These are phyloP conservation scores for Hibiscus syriacus DNA, from an alignment of 345 rosid species.

Conservation along the genomic window DNA sequence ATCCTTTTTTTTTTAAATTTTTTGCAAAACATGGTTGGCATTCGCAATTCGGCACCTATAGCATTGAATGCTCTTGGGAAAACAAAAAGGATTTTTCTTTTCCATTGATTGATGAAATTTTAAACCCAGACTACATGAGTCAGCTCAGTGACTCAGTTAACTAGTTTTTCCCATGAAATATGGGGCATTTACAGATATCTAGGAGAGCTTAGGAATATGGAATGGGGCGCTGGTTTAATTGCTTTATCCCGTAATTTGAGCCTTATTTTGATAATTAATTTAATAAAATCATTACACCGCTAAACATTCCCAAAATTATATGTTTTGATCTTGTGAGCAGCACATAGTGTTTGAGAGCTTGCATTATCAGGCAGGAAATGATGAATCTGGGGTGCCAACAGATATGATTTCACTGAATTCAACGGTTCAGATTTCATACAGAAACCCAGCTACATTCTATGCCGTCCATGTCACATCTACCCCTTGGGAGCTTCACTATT, in stretches of 20 bases:
- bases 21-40: not conserved
- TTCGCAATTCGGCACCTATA: not conserved
- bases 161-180: not conserved
- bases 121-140: not conserved
- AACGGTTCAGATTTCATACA: slow-evolving; percentile 77
- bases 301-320: slow-evolving; percentile 6
- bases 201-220: slow-evolving; percentile 2
- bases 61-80: not conserved
- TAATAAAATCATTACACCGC: not conserved
- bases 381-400: slow-evolving; percentile 75
- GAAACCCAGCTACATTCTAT: slow-evolving; percentile 75
- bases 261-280: not conserved
- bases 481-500: slow-evolving; percentile 64
- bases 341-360: slow-evolving; percentile 70
- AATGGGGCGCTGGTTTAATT: not conserved
- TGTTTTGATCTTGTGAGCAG: slow-evolving; percentile 31
- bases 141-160: slow-evolving; percentile 4
- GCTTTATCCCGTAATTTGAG: slow-evolving; percentile 11
- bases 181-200: not conserved
- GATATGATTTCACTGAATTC: slow-evolving; percentile 89
- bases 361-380: slow-evolving; percentile 84
- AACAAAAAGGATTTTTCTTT: not conserved
- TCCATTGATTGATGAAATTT: not conserved
- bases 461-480: slow-evolving; percentile 88
- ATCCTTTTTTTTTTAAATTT: too few species aligned